Evolutionary conservation across 768 basidiomycete species (phyloP).

Genomic region (Hydnum rufescens): DNA sequence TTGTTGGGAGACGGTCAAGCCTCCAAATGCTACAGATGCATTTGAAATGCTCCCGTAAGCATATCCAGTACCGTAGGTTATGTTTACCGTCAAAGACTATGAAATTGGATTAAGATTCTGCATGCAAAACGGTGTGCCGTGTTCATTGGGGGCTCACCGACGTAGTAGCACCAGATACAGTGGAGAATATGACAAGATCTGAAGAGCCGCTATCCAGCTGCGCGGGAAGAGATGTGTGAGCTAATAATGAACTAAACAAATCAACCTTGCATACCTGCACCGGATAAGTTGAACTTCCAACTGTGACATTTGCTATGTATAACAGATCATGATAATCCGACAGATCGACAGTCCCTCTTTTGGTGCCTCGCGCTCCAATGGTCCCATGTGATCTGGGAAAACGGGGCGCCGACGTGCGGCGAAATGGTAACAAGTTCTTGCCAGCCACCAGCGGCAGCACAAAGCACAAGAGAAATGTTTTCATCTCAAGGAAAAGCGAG

Average conservation of each 20-base stretch:
- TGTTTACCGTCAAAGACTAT: constrained; percentile 32
- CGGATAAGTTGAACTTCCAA: constrained; percentile 35
- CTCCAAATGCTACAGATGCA: constrained; percentile 46
- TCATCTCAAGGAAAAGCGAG: too few relatives aligned
- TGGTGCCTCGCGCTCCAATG: too few relatives aligned
- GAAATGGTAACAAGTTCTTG: too few relatives aligned
- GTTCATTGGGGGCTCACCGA: constrained; percentile 14
- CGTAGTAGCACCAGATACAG: constrained; percentile 15
- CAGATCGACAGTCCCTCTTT: constrained; percentile 6
- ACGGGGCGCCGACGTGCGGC: too few relatives aligned
- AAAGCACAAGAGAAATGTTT: too few relatives aligned
- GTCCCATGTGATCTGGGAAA: too few relatives aligned
- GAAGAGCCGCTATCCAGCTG: constrained; percentile 76
- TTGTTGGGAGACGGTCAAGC: constrained; percentile 47
- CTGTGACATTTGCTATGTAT: constrained; percentile 57
- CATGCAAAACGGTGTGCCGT: background rate
- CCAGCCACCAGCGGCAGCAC: too few relatives aligned
- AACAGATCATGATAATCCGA: constrained; percentile 34
- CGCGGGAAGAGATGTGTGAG: constrained; percentile 23
- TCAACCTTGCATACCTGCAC: background rate
- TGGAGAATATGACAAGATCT: constrained; percentile 45
- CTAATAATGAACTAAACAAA: background rate
- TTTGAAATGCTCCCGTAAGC: constrained; percentile 44
- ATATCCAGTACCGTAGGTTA: constrained; percentile 70
- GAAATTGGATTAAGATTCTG: background rate